Conservation (phyloP, 352 stramenopile genomes). For the Globisporangium takayamanum region DNA sequence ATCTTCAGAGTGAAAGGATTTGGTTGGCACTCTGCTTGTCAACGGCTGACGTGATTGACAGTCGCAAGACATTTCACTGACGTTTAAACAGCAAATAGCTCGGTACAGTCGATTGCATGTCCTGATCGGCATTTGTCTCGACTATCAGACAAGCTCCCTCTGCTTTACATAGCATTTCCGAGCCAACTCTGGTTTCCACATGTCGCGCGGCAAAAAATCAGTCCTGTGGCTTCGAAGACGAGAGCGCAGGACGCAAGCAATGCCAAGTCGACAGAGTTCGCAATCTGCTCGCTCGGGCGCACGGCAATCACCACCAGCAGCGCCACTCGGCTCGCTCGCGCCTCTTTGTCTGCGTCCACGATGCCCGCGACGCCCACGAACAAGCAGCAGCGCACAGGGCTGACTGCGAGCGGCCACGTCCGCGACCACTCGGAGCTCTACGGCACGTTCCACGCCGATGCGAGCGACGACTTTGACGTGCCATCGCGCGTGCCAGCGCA, state of each 20-base stretch:
- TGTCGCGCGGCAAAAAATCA: neutral
- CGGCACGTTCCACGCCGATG: conserved; percentile 34
- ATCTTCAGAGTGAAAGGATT: neutral
- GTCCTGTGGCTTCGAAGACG: neutral
- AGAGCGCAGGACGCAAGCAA: neutral
- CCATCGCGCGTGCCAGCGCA: conserved; percentile 1
- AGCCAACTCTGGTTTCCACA: neutral
- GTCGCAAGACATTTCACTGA: too few species aligned
- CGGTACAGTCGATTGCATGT: neutral
- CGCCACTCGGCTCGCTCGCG: neutral
- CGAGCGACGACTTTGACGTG: neutral
- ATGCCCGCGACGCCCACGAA: conserved; percentile 5
- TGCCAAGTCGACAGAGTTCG: neutral
- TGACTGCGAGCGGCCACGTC: neutral
- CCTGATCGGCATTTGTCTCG: neutral
- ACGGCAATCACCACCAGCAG: neutral
- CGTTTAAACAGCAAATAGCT: neutral
- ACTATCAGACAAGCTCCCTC: neutral
- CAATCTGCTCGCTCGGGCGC: neutral
- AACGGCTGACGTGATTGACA: too few species aligned
- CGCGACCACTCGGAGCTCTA: conserved; percentile 25
- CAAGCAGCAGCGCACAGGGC: conserved; percentile 5
- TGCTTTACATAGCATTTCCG: neutral
- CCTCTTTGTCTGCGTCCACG: neutral
- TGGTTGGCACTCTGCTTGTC: neutral